A percentile compares a stretch with the other conserved stretches of the same genome.
Conservation (phyloP, 768 basidiomycete species). For the Suillus occidentalis region DNA sequence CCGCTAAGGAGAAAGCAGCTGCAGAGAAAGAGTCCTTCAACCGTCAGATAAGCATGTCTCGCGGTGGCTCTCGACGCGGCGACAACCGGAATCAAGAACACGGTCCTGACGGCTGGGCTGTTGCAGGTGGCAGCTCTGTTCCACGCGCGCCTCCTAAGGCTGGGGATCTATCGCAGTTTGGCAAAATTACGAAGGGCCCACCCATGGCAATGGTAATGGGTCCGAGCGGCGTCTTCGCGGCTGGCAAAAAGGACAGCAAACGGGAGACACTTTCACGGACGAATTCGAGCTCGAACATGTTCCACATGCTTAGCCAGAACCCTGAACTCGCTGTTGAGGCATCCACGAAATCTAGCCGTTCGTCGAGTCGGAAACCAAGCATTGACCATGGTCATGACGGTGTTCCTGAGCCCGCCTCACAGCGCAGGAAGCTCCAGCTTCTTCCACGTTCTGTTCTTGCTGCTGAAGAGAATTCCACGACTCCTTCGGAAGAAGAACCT, state of each 20-base stretch:
- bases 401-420: constrained; percentile 45
- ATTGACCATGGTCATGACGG: constrained; percentile 49
- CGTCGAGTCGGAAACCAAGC: constrained; percentile 50
- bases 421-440: constrained; percentile 74
- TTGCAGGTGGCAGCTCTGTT: constrained; percentile 42
- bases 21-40: constrained; percentile 59
- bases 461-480: constrained; percentile 44
- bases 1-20: constrained; percentile 78
- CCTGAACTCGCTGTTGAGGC: constrained; percentile 56
- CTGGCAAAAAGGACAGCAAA: constrained; percentile 68
- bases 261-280: constrained; percentile 77
- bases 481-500: constrained; percentile 50
- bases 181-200: constrained; percentile 75
- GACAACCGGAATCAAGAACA: constrained; percentile 63
- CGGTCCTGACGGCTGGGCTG: constrained; percentile 86
- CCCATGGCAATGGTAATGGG: constrained; percentile 72
- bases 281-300: constrained; percentile 84
- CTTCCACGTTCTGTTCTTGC: constrained; percentile 74
- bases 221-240: constrained; percentile 79
- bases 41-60: constrained; percentile 77
- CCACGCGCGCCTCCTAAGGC: constrained; percentile 71
- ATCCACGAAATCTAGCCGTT: constrained; percentile 50
- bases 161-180: constrained; percentile 85
- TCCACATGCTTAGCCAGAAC: constrained; percentile 76
- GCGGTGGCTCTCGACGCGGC: constrained; percentile 66